phyloP scores from a whole-genome alignment of 768 basidiomycete genomes.

The Kwoniella dendrophila region DNA sequence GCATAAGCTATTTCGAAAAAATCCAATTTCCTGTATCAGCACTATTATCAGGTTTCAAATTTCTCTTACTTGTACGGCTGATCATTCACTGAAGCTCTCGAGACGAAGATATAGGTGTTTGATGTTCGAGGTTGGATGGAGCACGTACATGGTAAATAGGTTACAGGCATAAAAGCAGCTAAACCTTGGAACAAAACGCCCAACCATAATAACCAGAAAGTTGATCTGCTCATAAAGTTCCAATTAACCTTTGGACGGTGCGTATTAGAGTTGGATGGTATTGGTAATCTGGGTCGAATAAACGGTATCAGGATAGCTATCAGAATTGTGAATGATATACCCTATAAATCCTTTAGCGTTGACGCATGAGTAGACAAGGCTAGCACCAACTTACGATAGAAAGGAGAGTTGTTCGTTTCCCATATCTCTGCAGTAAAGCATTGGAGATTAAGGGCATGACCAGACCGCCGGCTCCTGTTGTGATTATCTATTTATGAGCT shows the following conservation, averaged over 20 bases:
- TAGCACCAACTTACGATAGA: constrained; percentile 24
- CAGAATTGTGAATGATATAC: constrained; percentile 29
- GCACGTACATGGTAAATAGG: constrained; percentile 35
- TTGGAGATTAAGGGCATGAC: constrained; percentile 33
- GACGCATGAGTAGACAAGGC: too few relatives aligned
- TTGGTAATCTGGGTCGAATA: constrained; percentile 30
- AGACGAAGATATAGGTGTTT: too few relatives aligned
- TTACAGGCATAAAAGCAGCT: constrained; percentile 38
- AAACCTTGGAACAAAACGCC: constrained; percentile 33
- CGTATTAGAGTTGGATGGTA: constrained; percentile 6
- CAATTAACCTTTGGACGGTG: constrained; percentile 25
- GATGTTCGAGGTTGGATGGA: too few relatives aligned
- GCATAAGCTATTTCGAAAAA: constrained; percentile 39
- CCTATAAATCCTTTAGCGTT: constrained; percentile 16
- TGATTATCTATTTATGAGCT: too few relatives aligned
- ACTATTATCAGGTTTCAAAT: too few relatives aligned
- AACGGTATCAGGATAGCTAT: constrained; percentile 31
- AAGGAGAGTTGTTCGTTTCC: constrained; percentile 27
- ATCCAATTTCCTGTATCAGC: too few relatives aligned
- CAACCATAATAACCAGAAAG: constrained; percentile 35
- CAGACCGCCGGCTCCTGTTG: constrained; percentile 35
- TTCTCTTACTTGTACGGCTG: too few relatives aligned
- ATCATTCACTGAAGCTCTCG: not conserved
- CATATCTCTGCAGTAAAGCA: constrained; percentile 25
- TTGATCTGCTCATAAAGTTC: constrained; percentile 15